Base-by-base conservation (phyloP, 495 filamentous ascomycete genomes). In the Penicillium riverlandense region DNA sequence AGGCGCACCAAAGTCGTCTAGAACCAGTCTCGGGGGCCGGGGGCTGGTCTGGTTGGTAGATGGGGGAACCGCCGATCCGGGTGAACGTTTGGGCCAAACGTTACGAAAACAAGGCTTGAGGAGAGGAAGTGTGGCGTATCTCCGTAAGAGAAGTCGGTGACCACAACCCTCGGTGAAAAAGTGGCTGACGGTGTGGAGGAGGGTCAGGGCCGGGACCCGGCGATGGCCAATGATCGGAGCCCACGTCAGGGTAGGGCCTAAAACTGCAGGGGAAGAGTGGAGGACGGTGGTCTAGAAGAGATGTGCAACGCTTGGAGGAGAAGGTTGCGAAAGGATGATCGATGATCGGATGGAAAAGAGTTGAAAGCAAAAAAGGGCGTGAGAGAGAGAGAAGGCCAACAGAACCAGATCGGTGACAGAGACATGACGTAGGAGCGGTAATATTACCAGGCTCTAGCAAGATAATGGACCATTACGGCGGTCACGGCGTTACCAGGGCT, bases 201-300 rank as follows among this genome's bases (percentile, higher is more conserved):
- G 54, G 44, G 39, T 59, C 58, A 63, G 61, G 57, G 57, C 55
- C 54, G 52, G 52, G 47, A 47, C 28, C 47, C 22, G 43, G 28
- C 16, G 27, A 56, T 54, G 50, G 34, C 67, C 67, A 71, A 71
- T 71, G 55, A 62, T 37, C 36, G 53, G 44, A 39, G 58, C 57
- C 67, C 67, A 71, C 67, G 67, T 71, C 67, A 65, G 51, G 54
- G 42, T 47, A 27, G 52, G 52, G 41, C 49, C 40, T 52, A 36
- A 45, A 35, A 46, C 57, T 53, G 54, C 57, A 60, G 54, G 48
- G 49, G 37, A 57, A 40, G 48, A 50, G 22, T 22, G 54, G 44
- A 50, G 54, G 54, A 47, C 47, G 43, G 37, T 15, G 49, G 55
- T 54, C 53, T 52, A 54, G 53, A 54, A 40, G 44, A 45, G 33